A percentile compares a stretch with the other conserved stretches of the same genome.
Evolutionary conservation across 768 basidiomycete genomes (phyloP).

Genomic region (Pleurotus cornucopiae): DNA sequence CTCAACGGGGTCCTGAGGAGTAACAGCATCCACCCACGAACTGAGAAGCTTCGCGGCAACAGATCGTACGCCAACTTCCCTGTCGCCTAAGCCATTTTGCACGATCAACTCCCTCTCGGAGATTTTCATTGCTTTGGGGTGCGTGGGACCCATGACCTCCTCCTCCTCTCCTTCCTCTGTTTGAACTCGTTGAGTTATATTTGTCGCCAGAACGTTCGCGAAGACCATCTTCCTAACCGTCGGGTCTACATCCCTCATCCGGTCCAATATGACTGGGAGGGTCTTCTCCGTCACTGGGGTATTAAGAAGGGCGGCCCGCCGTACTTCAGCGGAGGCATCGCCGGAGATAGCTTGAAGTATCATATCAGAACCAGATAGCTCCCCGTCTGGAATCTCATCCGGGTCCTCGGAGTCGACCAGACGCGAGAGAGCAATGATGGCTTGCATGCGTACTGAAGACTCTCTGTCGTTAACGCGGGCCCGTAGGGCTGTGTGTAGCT

Average conservation of each 20-base stretch:
- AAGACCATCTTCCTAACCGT: constrained; percentile 74
- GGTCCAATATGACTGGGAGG: constrained; percentile 62
- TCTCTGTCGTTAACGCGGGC: constrained; percentile 82
- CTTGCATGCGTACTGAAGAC: constrained; percentile 68
- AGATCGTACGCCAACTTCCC: constrained; percentile 67
- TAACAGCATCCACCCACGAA: constrained; percentile 69
- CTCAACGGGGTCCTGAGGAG: constrained; percentile 13
- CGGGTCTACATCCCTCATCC: constrained; percentile 77
- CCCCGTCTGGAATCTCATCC: constrained; percentile 45
- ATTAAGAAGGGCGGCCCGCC: constrained; percentile 71
- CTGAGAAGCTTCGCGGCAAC: constrained; percentile 72
- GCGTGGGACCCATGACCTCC: constrained; percentile 44
- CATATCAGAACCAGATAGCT: constrained; percentile 50
- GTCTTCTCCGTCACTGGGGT: constrained; percentile 54
- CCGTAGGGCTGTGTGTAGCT: constrained; percentile 59
- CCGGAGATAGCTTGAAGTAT: constrained; percentile 63
- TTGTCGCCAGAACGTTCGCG: constrained; percentile 47
- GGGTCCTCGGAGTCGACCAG: constrained; percentile 69
- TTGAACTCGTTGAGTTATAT: constrained; percentile 16
- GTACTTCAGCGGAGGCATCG: constrained; percentile 87
- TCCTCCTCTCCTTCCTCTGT: constrained; percentile 16
- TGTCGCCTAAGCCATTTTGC: constrained; percentile 80
- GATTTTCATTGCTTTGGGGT: constrained; percentile 64
- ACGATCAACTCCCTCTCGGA: constrained; percentile 76
- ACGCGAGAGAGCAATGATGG: constrained; percentile 74